Conservation (phyloP, 768 basidiomycete genomes). For the Boletus pseudo-olivaceus region DNA sequence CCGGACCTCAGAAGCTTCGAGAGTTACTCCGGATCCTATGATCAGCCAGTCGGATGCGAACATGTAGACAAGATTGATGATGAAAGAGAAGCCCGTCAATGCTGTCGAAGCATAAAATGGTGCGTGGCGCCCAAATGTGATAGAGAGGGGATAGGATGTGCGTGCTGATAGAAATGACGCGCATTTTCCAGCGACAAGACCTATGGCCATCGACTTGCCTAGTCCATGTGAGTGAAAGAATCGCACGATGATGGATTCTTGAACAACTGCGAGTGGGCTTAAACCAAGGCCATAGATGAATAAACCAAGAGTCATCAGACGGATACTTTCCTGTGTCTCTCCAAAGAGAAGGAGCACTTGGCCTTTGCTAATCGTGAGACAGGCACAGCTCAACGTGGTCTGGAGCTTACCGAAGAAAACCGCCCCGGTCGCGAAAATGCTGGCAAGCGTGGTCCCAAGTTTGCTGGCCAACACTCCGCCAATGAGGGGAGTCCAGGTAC, state of each 20-base stretch:
- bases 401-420: conserved; percentile 53
- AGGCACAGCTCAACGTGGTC: neutral
- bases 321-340: conserved; percentile 57
- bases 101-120: conserved; percentile 70
- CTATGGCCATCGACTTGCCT: conserved; percentile 76
- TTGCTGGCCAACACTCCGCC: conserved; percentile 69
- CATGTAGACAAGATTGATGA: conserved; percentile 67
- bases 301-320: conserved; percentile 69
- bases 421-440: conserved; percentile 71
- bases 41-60: conserved; percentile 62
- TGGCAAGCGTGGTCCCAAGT: conserved; percentile 67
- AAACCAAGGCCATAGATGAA: conserved; percentile 79
- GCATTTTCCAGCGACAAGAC: conserved; percentile 76
- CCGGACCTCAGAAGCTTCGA: conserved; percentile 60
- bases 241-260: conserved; percentile 81
- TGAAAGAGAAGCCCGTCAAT: conserved; percentile 63
- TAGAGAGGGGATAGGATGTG: conserved; percentile 73
- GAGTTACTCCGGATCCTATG: conserved; percentile 53
- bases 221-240: conserved; percentile 76
- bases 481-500: conserved; percentile 73
- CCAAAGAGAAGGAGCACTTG: conserved; percentile 65
- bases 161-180: conserved; percentile 74
- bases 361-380: conserved; percentile 36
- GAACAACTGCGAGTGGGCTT: conserved; percentile 77
- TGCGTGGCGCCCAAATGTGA: conserved; percentile 61